Evolutionary conservation across 2,329 filamentous ascomycete genomes (phyloP), one percentile per base, ranked within the genome.

Genomic region (Colletotrichum paranaense): DNA sequence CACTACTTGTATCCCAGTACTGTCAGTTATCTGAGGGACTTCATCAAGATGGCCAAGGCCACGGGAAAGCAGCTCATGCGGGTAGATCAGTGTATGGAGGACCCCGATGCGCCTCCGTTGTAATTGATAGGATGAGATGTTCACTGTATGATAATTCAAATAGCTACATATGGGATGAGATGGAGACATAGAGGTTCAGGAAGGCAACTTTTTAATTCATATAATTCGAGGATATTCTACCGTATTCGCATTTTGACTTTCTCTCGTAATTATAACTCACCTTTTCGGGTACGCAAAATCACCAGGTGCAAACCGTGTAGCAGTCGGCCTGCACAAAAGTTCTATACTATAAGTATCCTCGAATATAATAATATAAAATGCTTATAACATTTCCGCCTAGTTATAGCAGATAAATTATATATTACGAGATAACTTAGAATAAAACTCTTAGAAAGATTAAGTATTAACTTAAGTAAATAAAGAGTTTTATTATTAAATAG

Each of bases 1-100:
- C 92, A 94, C 81, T 94, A 92, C 80, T 81, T 93, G 32, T 92
- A 91, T 78, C 86, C 89, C 52, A 88, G 85, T 60, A 94, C 92
- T 0, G 91, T 93, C n/a, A 81, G 82, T 69, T 92, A 93, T 78
- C 84, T 93, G 58, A 83, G 86, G 68, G 86, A 92, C 80, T 92
- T 93, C 77, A 93, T 93, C 78, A 83, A 84, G 76, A 87, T 91
- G 75, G 91, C 91, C 24, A 92, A 92, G 84, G 42, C 42, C 42
- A 49, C 42, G 19, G 42, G 42, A 49, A 49, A 49, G 42, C 42
- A 49, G 19, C 42, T 49, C 4, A 49, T 49, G 42, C 19, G 42
- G 4, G 42, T 49, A 9, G 42, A 49, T 49, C 42, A 49, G 19
- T 49, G 42, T 49, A 49, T 49, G 42, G 42, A 49, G 79, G 80